Percentiles rank a stretch among this genome's conserved stretches.
phyloP scores from a whole-genome alignment of 2,329 filamentous ascomycete species.

The Cladophialophora yegresii region DNA sequence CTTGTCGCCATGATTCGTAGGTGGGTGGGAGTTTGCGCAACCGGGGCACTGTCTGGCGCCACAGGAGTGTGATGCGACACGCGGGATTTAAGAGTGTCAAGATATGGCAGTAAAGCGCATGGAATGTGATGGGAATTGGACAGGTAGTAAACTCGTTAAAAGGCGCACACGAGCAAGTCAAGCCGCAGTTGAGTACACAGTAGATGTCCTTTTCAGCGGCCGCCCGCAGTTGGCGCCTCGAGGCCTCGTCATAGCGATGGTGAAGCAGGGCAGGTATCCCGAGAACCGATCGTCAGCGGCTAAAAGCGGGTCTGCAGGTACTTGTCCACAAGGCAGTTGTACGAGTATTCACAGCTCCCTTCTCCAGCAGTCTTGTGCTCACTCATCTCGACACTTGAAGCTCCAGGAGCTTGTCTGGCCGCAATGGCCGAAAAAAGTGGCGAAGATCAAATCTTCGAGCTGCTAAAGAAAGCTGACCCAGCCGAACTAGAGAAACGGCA shows the following conservation, averaged over 20 bases:
- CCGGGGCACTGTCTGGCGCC: not conserved
- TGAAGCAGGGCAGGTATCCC: not conserved
- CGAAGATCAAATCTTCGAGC: slow-evolving; percentile 33
- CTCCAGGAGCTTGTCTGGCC: slow-evolving; percentile 6
- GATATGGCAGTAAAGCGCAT: not conserved
- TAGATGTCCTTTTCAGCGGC: not conserved
- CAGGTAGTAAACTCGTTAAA: not conserved
- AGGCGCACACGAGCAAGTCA: not conserved
- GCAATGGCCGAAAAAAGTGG: slow-evolving; percentile 22
- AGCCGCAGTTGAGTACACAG: not conserved
- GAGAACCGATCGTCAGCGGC: not conserved
- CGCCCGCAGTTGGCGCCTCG: not conserved
- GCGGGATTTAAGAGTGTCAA: not conserved
- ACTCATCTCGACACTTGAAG: not conserved
- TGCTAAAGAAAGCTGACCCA: slow-evolving; percentile 49
- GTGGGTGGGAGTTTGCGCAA: not conserved
- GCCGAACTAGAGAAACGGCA: slow-evolving; percentile 62
- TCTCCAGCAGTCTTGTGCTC: not conserved
- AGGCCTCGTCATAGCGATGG: not conserved
- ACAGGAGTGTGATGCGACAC: not conserved
- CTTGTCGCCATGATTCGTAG: slow-evolving; percentile 64
- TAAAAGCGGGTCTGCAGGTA: not conserved
- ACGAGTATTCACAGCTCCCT: not conserved
- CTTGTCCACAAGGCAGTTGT: not conserved
- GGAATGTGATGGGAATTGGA: not conserved